These are phyloP conservation scores for Rheum nobile DNA, from an alignment of 148 eudicot genomes.

Conservation along the genomic window DNA sequence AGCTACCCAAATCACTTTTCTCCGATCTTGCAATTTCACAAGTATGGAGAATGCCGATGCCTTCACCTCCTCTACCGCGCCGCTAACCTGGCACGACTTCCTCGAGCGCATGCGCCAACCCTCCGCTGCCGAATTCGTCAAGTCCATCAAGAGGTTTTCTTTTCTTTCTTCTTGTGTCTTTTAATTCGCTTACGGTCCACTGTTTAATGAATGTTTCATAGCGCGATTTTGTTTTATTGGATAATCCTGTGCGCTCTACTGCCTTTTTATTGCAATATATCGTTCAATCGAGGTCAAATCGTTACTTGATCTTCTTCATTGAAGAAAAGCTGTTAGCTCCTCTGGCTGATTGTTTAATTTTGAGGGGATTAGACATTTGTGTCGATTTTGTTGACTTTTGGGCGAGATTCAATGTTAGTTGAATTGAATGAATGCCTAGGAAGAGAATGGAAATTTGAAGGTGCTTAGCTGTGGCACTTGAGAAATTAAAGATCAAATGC, in stretches of 20 bases:
- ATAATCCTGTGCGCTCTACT: background rate
- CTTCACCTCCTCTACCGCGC: conserved; percentile 69
- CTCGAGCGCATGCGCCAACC: conserved; percentile 98
- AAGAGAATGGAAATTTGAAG: conserved; percentile 1
- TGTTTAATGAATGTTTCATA: background rate
- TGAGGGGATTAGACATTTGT: background rate
- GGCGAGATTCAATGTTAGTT: background rate
- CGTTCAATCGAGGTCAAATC: background rate
- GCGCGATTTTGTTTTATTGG: background rate
- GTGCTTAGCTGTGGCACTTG: background rate
- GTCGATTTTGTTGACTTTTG: background rate
- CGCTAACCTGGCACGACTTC: conserved; percentile 90
- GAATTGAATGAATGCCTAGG: background rate
- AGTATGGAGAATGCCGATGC: conserved; percentile 62
- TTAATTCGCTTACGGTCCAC: background rate
- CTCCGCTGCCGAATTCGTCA: conserved; percentile 87
- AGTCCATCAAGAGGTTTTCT: conserved; percentile 76
- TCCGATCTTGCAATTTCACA: background rate
- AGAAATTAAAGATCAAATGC: background rate
- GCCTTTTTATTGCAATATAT: background rate
- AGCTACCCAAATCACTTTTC: background rate
- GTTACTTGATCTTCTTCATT: background rate
- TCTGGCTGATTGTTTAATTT: background rate
- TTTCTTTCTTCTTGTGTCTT: background rate
- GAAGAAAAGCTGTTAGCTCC: background rate